A percentile compares a stretch with the other conserved stretches of the same genome.
phyloP scores from a whole-genome alignment of 2,329 filamentous ascomycete species.

The Berkeleyomyces rouxiae region DNA sequence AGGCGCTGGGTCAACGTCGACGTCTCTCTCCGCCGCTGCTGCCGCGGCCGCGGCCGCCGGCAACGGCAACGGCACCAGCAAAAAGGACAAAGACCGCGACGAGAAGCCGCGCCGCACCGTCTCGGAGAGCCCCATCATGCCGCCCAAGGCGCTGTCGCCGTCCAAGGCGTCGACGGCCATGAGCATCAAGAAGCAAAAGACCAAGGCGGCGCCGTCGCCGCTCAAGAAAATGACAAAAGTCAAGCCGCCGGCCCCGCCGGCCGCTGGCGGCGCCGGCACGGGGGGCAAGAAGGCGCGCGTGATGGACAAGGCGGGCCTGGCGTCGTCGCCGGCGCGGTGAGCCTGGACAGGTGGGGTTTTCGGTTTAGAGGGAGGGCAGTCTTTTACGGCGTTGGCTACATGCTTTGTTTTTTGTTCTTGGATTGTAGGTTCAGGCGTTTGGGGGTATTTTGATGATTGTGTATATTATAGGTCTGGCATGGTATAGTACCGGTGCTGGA shows the following conservation, averaged over 20 bases:
- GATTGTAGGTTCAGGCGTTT: background rate
- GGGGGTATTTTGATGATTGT: too few species aligned
- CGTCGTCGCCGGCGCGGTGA: constrained; percentile 27
- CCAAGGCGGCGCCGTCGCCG: constrained; percentile 10
- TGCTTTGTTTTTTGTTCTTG: background rate
- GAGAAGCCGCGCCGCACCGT: constrained; percentile 22
- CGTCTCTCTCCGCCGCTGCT: constrained; percentile 3
- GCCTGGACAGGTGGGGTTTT: constrained; percentile 22
- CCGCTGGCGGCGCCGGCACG: background rate
- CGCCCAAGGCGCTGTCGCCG: constrained; percentile 25
- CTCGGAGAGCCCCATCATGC: constrained; percentile 17
- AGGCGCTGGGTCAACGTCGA: background rate
- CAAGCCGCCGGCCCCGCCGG: constrained; percentile 24
- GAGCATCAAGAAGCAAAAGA: constrained; percentile 29
- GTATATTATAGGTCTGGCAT: too few species aligned
- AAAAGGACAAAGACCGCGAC: constrained; percentile 33
- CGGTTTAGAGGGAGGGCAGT: too few species aligned
- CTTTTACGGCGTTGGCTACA: too few species aligned
- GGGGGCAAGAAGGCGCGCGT: constrained; percentile 25
- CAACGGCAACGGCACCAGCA: constrained; percentile 16
- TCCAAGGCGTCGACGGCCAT: constrained; percentile 9
- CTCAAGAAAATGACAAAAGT: constrained; percentile 18
- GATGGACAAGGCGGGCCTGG: constrained; percentile 39
- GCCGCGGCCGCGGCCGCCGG: constrained; percentile 9
- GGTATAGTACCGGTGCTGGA: background rate